Percentiles rank a stretch among this genome's conserved stretches.
These are phyloP conservation scores for Kwoniella sp. DNA, from an alignment of 768 basidiomycete species.

Conservation along the genomic window DNA sequence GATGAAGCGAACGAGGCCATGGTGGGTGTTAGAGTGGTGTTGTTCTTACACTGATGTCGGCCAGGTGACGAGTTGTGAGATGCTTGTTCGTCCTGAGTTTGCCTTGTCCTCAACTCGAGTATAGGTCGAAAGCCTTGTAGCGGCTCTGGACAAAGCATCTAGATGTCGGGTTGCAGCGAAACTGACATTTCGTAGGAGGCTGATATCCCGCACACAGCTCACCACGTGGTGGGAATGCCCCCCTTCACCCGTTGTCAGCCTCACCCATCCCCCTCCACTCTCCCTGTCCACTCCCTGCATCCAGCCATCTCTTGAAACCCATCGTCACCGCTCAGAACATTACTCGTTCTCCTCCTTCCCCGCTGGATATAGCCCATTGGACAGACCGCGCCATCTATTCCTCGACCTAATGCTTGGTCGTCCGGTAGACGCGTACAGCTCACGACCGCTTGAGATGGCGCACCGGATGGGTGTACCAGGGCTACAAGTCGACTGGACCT, in stretches of 20 bases:
- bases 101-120: not conserved
- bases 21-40: not conserved
- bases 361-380: not conserved
- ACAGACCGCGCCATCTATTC: slow-evolving; percentile 10
- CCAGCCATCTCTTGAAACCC: no score
- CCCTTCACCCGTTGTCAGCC: not conserved
- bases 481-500: no score
- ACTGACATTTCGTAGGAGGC: not conserved
- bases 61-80: not conserved
- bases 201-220: not conserved
- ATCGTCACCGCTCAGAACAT: no score
- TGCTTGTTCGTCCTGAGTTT: not conserved
- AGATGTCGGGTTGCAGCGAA: not conserved
- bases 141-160: not conserved
- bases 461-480: no score
- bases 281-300: no score
- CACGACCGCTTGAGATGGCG: no score
- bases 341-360: slow-evolving; percentile 1
- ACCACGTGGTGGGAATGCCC: slow-evolving; percentile 4
- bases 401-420: no score
- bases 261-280: not conserved
- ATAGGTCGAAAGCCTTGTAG: not conserved
- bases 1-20: slow-evolving; percentile 15
- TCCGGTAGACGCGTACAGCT: no score
- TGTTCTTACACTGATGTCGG: not conserved